Evolutionary conservation across 2,329 filamentous ascomycete species (phyloP).

Genomic region (Emericellopsis cladophorae): DNA sequence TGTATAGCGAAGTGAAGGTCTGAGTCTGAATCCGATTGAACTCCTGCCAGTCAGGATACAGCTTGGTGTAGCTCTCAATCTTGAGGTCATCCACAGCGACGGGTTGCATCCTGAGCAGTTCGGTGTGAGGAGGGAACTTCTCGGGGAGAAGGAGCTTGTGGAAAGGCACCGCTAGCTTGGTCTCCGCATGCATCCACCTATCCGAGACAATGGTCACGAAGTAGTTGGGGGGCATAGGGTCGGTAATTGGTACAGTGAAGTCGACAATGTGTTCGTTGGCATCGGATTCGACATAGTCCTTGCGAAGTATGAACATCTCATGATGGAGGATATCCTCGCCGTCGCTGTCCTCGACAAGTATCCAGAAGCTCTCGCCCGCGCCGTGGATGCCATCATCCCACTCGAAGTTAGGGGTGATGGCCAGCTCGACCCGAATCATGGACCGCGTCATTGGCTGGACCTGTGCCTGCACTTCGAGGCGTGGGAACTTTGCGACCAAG

Average conservation of each 20-base stretch:
- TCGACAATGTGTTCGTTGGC: constrained; percentile 90
- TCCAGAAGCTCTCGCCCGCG: constrained; percentile 86
- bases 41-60: constrained; percentile 74
- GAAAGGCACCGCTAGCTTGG: constrained; percentile 84
- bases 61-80: constrained; percentile 62
- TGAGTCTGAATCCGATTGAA: constrained; percentile 99
- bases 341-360: constrained; percentile 92
- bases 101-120: constrained; percentile 81
- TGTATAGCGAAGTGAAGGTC: constrained; percentile 86
- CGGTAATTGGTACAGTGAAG: constrained; percentile 90
- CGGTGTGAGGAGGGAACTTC: constrained; percentile 90
- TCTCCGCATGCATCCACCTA: constrained; percentile 97
- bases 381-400: constrained; percentile 92
- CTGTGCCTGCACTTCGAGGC: constrained; percentile 83
- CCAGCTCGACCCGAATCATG: constrained; percentile 80
- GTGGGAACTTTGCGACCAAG: constrained; percentile 83
- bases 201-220: constrained; percentile 93
- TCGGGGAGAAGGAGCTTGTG: constrained; percentile 90
- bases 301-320: constrained; percentile 84
- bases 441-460: constrained; percentile 92
- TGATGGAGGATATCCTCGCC: constrained; percentile 93
- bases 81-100: constrained; percentile 83
- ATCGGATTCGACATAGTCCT: constrained; percentile 75
- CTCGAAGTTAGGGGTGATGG: constrained; percentile 85
- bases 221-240: constrained; percentile 97